phyloP scores from a whole-genome alignment of 768 basidiomycete genomes.

The Boletus subparvulus region DNA sequence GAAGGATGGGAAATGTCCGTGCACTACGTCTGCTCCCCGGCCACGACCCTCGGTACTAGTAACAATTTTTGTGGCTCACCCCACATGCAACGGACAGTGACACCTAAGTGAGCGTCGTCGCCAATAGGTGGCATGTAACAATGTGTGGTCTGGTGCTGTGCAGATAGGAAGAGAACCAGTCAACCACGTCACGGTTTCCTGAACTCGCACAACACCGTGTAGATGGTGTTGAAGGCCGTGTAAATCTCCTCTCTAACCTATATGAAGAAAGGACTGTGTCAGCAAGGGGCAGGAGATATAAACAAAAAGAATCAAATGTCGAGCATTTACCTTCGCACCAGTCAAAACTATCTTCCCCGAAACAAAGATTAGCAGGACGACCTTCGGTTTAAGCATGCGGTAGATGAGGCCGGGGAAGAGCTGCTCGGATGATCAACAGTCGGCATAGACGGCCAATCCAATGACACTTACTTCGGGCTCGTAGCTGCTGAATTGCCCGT shows the following conservation, averaged over 20 bases:
- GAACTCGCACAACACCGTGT: slow-evolving; percentile 96
- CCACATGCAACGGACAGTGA: neutral
- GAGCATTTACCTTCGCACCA: slow-evolving; percentile 87
- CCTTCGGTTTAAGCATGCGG: slow-evolving; percentile 99
- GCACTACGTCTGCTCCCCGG: slow-evolving; percentile 38
- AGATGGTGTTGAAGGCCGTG: slow-evolving; percentile 98
- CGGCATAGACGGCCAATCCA: neutral
- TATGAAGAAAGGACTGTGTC: slow-evolving; percentile 32
- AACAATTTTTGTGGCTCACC: slow-evolving; percentile 15
- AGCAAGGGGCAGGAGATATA: slow-evolving; percentile 36
- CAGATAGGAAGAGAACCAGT: neutral
- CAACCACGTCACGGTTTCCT: slow-evolving; percentile 61
- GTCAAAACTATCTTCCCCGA: slow-evolving; percentile 99
- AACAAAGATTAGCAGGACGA: slow-evolving; percentile 97
- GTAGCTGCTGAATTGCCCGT: slow-evolving; percentile 97
- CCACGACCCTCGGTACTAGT: slow-evolving; percentile 29
- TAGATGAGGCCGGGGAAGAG: slow-evolving; percentile 99
- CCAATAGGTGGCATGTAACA: neutral
- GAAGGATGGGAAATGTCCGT: slow-evolving; percentile 35
- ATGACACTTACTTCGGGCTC: slow-evolving; percentile 82
- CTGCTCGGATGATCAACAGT: slow-evolving; percentile 39
- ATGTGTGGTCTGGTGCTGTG: neutral
- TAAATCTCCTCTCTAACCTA: slow-evolving; percentile 99
- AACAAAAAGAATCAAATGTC: neutral
- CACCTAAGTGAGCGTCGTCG: neutral